phyloP scores from a whole-genome alignment of 495 filamentous ascomycete genomes.

The Hypoxylon fragiforme region DNA sequence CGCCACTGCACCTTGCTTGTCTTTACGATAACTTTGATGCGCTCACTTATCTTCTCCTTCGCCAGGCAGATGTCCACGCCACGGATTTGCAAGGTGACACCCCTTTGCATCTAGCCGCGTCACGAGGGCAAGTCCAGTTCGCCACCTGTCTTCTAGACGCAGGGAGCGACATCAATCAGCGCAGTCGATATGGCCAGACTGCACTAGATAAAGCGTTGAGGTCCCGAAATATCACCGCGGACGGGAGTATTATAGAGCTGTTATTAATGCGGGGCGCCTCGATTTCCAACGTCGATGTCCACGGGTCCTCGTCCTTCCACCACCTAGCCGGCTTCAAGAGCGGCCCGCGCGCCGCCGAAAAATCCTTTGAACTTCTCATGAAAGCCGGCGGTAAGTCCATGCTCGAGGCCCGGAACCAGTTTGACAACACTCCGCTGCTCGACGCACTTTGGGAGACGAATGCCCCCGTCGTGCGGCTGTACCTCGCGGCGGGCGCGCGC shows the following conservation, averaged over 20 bases:
- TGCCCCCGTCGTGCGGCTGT: not conserved
- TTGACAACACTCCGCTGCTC: slow-evolving; percentile 2
- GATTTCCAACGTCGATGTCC: not conserved
- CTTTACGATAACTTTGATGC: slow-evolving; percentile 4
- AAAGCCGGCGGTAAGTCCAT: not conserved
- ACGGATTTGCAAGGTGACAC: slow-evolving; percentile 1
- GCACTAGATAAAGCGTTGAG: not conserved
- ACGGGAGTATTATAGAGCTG: not conserved
- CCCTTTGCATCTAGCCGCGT: not conserved
- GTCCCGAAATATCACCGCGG: not conserved
- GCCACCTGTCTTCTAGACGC: not conserved
- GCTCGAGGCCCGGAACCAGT: not conserved
- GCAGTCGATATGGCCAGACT: not conserved
- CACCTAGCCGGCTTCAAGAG: not conserved
- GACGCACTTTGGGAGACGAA: slow-evolving; percentile 4
- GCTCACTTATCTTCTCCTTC: not conserved
- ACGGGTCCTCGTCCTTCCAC: not conserved
- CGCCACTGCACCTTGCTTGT: slow-evolving; percentile 3
- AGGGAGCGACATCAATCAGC: slow-evolving; percentile 5
- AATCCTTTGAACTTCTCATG: not conserved
- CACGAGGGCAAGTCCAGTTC: not conserved
- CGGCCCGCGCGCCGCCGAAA: not conserved
- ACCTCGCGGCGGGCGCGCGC: not conserved
- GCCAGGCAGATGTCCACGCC: not conserved
- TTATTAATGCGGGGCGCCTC: not conserved